phyloP scores from a whole-genome alignment of 75 land plant genomes.

The Gnetum montanum region DNA sequence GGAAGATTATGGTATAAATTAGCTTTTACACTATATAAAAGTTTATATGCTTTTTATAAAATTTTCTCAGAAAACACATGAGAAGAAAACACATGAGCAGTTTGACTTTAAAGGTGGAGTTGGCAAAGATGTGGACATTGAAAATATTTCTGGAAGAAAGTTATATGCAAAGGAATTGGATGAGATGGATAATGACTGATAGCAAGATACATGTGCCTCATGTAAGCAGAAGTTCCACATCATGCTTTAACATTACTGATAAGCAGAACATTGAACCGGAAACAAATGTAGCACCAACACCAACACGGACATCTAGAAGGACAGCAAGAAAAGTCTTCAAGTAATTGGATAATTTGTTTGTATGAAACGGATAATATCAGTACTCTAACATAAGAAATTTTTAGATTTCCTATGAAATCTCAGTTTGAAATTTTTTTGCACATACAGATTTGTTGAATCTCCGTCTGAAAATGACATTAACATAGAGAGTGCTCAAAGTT shows the following conservation, averaged over 20 bases:
- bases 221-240: not conserved
- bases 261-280: conserved; percentile 5
- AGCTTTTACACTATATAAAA: not conserved
- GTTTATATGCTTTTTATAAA: not conserved
- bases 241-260: not conserved
- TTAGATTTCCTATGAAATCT: no score
- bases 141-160: conserved; percentile 2
- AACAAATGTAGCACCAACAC: conserved; percentile 20
- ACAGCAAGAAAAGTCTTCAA: conserved; percentile 54
- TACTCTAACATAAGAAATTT: no score
- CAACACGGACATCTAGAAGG: conserved; percentile 61
- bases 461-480: no score
- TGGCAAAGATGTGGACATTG: conserved; percentile 20
- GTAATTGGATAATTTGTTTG: no score
- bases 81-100: conserved; percentile 39
- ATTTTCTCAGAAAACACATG: conserved; percentile 34
- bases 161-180: conserved; percentile 10
- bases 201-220: conserved; percentile 15
- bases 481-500: no score
- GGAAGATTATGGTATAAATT: not conserved
- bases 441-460: no score
- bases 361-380: no score
- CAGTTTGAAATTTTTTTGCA: no score
- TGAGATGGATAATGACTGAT: conserved; percentile 18
- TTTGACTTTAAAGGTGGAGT: conserved; percentile 89